These are phyloP conservation scores for Nicotiana tomentosiformis DNA, from an alignment of 257 asterid genomes.

Conservation along the genomic window DNA sequence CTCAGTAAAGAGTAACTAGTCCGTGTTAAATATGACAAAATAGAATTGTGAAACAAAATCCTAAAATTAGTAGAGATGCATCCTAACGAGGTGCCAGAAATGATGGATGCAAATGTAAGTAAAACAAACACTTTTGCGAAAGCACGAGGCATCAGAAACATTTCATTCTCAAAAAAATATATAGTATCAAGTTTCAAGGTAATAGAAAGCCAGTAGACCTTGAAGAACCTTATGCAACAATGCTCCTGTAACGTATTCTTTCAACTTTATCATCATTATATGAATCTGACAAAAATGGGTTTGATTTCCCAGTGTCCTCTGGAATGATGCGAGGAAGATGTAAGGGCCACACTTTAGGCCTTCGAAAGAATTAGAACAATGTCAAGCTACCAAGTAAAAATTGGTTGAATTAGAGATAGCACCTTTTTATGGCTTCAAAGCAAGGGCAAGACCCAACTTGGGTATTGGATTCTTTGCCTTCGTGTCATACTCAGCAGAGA, in stretches of 20 bases:
- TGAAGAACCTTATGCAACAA: neutral
- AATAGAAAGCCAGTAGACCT: neutral
- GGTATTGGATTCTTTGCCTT: constrained; percentile 45
- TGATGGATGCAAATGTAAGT: neutral
- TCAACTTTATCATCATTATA: constrained; percentile 27
- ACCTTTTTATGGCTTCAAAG: constrained; percentile 61
- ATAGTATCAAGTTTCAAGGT: neutral
- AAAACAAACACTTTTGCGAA: neutral
- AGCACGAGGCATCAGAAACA: neutral
- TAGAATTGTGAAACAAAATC: too few relatives aligned
- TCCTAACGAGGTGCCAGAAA: too few relatives aligned
- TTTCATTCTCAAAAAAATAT: neutral
- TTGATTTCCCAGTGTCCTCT: constrained; percentile 14
- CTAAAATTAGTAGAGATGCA: too few relatives aligned
- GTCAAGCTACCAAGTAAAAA: constrained; percentile 17
- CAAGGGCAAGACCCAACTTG: constrained; percentile 61
- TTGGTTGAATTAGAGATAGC: constrained; percentile 13
- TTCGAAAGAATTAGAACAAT: constrained; percentile 5
- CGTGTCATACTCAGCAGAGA: constrained; percentile 77
- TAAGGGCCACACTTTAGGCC: constrained; percentile 19
- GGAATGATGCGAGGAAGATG: constrained; percentile 12
- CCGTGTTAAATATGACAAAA: neutral
- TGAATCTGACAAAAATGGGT: constrained; percentile 27
- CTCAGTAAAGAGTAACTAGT: neutral
- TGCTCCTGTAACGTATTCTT: constrained; percentile 7